phyloP scores from a whole-genome alignment of 805 yeast genomes.

The Ascoidea asiatica region DNA sequence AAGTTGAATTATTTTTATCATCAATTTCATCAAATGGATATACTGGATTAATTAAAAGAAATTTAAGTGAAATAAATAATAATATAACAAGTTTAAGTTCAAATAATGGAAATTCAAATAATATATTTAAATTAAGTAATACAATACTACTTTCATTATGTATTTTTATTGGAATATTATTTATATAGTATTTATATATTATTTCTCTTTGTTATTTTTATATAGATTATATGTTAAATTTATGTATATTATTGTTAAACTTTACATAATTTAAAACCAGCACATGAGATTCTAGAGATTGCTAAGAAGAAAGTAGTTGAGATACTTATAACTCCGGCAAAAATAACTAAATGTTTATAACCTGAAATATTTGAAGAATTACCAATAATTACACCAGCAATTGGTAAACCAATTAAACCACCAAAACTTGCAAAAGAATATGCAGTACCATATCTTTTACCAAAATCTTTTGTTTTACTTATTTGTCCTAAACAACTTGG shows the following conservation, averaged over 20 bases:
- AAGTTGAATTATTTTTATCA: background rate
- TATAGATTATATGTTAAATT: too few species aligned
- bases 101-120: too few species aligned
- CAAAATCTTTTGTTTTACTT: constrained; percentile 37
- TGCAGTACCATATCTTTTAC: constrained; percentile 41
- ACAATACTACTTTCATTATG: too few species aligned
- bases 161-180: too few species aligned
- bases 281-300: constrained; percentile 3
- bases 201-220: too few species aligned
- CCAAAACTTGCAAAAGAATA: constrained; percentile 45
- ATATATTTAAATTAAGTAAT: too few species aligned
- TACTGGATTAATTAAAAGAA: too few species aligned
- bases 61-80: too few species aligned
- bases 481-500: constrained; percentile 50
- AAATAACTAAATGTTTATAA: constrained; percentile 3
- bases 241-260: too few species aligned
- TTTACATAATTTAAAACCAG: too few species aligned
- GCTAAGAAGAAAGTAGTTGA: constrained; percentile 2
- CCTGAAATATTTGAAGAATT: constrained; percentile 7
- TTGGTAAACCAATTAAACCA: constrained; percentile 33
- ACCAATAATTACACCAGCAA: constrained; percentile 36
- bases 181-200: too few species aligned
- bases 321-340: constrained; percentile 2
- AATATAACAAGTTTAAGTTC: too few species aligned
- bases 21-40: background rate